Conservation (phyloP, 305 asterid genomes). For the Coffea humblotiana region DNA sequence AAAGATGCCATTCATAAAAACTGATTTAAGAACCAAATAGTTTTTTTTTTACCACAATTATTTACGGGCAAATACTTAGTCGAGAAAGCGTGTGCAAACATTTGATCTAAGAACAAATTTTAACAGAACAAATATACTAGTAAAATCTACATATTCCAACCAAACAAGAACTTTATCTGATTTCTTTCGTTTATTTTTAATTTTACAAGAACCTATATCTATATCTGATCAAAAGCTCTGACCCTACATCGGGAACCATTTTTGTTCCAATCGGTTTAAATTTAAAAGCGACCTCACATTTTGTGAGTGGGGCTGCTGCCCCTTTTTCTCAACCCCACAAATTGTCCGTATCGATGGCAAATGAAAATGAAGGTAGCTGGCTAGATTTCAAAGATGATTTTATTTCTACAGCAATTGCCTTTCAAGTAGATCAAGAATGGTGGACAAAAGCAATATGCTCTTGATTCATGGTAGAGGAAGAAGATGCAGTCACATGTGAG, state of each 20-base stretch:
- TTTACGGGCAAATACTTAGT: not conserved
- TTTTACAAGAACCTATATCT: not conserved
- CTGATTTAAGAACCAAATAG: not conserved
- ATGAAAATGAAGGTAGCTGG: not conserved
- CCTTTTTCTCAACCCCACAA: not conserved
- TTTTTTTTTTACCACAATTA: not conserved
- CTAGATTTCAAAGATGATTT: not conserved
- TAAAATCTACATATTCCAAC: not conserved
- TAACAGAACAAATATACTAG: not conserved
- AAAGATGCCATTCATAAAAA: not conserved
- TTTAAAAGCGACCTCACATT: not conserved
- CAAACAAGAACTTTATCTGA: not conserved
- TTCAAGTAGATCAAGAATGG: not conserved
- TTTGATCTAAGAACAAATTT: not conserved
- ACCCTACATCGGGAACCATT: not conserved
- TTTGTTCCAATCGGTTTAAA: not conserved
- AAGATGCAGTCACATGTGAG: not conserved
- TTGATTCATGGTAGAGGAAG: not conserved
- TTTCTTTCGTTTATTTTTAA: not conserved
- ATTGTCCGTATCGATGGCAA: not conserved
- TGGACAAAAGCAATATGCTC: not conserved
- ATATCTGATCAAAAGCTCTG: not conserved
- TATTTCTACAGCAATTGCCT: not conserved
- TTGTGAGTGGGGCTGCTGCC: not conserved
- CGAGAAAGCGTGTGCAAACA: not conserved